Evolutionary conservation across 805 yeast species (phyloP).

Genomic region (Grigorovia jiainica): DNA sequence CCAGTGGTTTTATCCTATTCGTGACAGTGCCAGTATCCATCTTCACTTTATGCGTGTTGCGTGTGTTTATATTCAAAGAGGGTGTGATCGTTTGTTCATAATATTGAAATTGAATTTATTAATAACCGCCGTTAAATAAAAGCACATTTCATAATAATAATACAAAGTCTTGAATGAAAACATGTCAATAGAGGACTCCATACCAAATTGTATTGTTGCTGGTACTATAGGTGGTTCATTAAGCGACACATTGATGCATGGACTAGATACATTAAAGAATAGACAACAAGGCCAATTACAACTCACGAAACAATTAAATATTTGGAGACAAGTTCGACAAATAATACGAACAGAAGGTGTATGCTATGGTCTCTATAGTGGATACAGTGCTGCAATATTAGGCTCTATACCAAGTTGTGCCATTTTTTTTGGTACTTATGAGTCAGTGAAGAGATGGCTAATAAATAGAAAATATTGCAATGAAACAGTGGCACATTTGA

Average conservation of each 20-base stretch:
- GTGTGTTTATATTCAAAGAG: neutral
- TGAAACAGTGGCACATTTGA: conserved; percentile 70
- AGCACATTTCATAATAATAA: too few relatives aligned
- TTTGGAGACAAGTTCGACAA: conserved; percentile 66
- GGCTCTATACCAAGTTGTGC: conserved; percentile 95
- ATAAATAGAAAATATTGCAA: conserved; percentile 55
- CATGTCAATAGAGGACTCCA: neutral
- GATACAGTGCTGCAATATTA: conserved; percentile 82
- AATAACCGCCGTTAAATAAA: too few relatives aligned
- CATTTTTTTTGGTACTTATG: conserved; percentile 89
- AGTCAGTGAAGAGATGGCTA: conserved; percentile 61
- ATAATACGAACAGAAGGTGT: conserved; percentile 82
- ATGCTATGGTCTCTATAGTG: conserved; percentile 77
- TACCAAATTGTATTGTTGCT: conserved; percentile 29
- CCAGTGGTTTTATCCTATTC: conserved; percentile 37
- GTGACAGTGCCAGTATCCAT: neutral
- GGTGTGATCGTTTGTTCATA: neutral
- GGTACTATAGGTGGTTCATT: conserved; percentile 94
- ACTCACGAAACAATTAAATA: conserved; percentile 53
- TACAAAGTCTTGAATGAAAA: too few relatives aligned
- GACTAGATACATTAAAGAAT: conserved; percentile 92
- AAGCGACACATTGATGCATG: conserved; percentile 91
- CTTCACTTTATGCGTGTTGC: neutral
- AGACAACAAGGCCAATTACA: conserved; percentile 91
- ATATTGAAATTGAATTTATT: too few relatives aligned